Base-by-base conservation (phyloP, 805 yeast genomes). In the Dipodascopsis uninucleata region DNA sequence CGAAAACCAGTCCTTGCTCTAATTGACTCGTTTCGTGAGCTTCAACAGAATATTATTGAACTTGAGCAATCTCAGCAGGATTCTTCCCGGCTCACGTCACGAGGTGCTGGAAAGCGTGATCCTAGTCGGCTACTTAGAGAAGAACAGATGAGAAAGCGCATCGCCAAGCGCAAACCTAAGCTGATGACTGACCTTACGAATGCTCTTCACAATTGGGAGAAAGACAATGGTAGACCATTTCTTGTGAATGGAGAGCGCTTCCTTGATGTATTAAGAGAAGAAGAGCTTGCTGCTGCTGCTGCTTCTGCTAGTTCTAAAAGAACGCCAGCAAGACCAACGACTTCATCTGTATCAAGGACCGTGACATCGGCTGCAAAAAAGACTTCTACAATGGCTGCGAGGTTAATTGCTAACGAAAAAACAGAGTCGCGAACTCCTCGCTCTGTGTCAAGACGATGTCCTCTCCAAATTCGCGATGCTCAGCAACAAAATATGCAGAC, bases 101-200 rank as follows among this genome's bases (percentile, higher is more conserved):
- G 65, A 12, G 58, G 61, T 5, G 56, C 63, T 5, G 56, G 52
- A 2, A 42, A 55, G 5, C 55, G 65, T 3, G 69, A 64, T 39
- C 89, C 90, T 52, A 81, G 80, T 49, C 81, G 89, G 20, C 67
- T 90, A 47, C 70, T 84, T 45, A 76, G 82, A 45, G 98, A 90
- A 61, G 96, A 88, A 60, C 81, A 74, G 58, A 69, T 79, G 31
- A 69, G 97, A 43, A 82, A 82, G 55, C 74, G 75, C 42, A 70
- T 89, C 5, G 66, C 76, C n/a, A 78, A 78, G 58, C 75, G 76
- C 54, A 67, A 85, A 54, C 97, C 97, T 0, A 68, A 70, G 28
- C 70, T 83, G 0, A 65, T 85, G 7, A 63, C 67, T 3, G 75
- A 70, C 1, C 63, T 90, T 37, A 75, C 73, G 48, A 32, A 50